Evolutionary conservation across 495 filamentous ascomycete genomes (phyloP), one percentile per base, ranked within the genome.

Genomic region (Rhizodiscina lignyota): DNA sequence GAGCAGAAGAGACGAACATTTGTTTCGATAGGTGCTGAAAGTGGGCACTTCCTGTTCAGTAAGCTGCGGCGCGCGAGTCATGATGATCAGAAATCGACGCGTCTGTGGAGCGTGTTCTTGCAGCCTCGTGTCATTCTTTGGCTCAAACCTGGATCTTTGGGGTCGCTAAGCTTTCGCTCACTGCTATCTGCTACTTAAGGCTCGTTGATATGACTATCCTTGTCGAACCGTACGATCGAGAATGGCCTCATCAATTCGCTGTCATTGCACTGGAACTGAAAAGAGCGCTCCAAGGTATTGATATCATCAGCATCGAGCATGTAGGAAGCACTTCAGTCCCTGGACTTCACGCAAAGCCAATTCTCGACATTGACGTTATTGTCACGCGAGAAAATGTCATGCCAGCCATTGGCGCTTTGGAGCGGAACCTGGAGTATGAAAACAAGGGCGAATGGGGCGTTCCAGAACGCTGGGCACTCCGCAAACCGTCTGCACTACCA

Each of bases 271-370:
- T 26, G 11, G n/a, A 24, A 4, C 35, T 55, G 4, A 15, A 19
- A 21, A 2, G 4, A n/a, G 35, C 33, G 17, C 42, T 55, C 12
- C 13, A 28, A 11, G 24, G 16, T 21, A 26, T 40, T 4, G 4
- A 8, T 1, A 15, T 26, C 12, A 18, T 47, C 4, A 40, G 39
- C 3, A 55, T 55, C 35, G 49, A 52, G 24, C 51, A 55, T 35
- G 40, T 53, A 12, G 50, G 51, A 13, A 51, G 50, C 38, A 55
- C 51, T 13, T 53, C 51, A 5, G 40, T 55, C 18, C 50, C 50
- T 2, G 18, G 19, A 27, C 41, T 55, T 8, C 30, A 26, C 18
- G 43, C 50, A n/a, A 55, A 55, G 24, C 47, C 50, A 21, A 51
- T 53, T 23, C 38, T 55, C 28, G 51, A 55, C 20, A 48, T 55